A percentile compares a stretch with the other conserved stretches of the same genome.
These are phyloP conservation scores for Gonapodya prolifera DNA, from an alignment of 192 early-diverging fungal genomes.

Conservation along the genomic window DNA sequence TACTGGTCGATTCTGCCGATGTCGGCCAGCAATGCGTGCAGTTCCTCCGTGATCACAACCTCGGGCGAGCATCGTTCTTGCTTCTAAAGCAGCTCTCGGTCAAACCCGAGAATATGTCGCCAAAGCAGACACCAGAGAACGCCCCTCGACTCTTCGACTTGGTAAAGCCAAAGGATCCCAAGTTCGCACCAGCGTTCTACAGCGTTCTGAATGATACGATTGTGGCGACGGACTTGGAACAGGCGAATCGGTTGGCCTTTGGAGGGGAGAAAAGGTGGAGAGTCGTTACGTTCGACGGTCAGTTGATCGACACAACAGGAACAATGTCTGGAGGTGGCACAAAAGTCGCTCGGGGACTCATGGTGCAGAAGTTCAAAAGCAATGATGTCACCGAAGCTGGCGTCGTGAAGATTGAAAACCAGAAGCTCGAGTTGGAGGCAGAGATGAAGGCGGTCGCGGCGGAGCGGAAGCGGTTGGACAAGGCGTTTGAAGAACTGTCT, in stretches of 20 bases:
- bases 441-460: neutral
- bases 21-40: constrained; percentile 81
- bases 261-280: constrained; percentile 63
- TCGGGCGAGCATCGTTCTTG: constrained; percentile 78
- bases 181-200: constrained; percentile 74
- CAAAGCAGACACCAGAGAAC: constrained; percentile 53
- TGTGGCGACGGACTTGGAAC: constrained; percentile 65
- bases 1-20: constrained; percentile 84
- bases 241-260: constrained; percentile 82
- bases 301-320: constrained; percentile 81
- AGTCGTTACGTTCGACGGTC: constrained; percentile 86
- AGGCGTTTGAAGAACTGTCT: constrained; percentile 33
- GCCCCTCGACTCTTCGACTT: constrained; percentile 85
- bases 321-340: constrained; percentile 88
- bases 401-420: constrained; percentile 3
- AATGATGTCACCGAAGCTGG: constrained; percentile 10
- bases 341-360: constrained; percentile 62
- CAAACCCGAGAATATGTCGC: constrained; percentile 23
- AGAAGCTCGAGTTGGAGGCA: constrained; percentile 6
- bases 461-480: constrained; percentile 4
- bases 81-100: constrained; percentile 59
- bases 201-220: constrained; percentile 75
- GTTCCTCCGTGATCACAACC: constrained; percentile 64
- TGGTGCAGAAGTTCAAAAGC: constrained; percentile 59
- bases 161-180: constrained; percentile 57